A percentile compares a stretch with the other conserved stretches of the same genome.
Conservation (phyloP, 257 asterid species). For the Nicotiana benthamiana region DNA sequence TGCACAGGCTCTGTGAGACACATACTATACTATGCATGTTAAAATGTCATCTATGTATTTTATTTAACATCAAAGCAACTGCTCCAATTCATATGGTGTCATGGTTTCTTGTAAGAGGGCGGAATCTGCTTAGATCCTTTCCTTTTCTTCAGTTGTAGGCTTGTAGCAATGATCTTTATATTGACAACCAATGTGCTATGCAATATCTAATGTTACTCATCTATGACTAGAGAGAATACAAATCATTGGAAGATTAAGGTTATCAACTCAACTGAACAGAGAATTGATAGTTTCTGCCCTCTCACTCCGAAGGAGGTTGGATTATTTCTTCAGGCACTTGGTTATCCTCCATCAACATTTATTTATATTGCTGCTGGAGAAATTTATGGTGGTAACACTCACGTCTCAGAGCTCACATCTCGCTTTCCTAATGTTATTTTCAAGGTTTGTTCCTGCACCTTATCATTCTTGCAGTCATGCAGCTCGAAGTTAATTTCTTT, state of each 20-base stretch:
- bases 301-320: constrained; percentile 96
- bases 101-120: neutral
- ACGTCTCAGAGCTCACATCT: constrained; percentile 75
- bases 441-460: constrained; percentile 39
- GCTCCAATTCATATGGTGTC: neutral
- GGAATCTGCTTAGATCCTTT: neutral
- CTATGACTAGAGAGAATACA: constrained; percentile 55
- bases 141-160: neutral
- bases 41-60: neutral
- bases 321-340: constrained; percentile 76
- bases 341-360: constrained; percentile 67
- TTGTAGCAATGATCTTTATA: neutral
- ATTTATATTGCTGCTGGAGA: constrained; percentile 94
- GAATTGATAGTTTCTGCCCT: constrained; percentile 84
- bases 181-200: neutral
- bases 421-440: constrained; percentile 68
- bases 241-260: constrained; percentile 87
- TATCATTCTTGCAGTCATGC: neutral
- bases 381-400: constrained; percentile 75
- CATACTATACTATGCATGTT: neutral
- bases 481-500: neutral
- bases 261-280: constrained; percentile 79
- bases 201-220: constrained; percentile 8
- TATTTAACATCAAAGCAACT: neutral
- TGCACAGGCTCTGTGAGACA: neutral